Base-by-base conservation (phyloP, 768 basidiomycete species). In the Austroboletus eburneus region DNA sequence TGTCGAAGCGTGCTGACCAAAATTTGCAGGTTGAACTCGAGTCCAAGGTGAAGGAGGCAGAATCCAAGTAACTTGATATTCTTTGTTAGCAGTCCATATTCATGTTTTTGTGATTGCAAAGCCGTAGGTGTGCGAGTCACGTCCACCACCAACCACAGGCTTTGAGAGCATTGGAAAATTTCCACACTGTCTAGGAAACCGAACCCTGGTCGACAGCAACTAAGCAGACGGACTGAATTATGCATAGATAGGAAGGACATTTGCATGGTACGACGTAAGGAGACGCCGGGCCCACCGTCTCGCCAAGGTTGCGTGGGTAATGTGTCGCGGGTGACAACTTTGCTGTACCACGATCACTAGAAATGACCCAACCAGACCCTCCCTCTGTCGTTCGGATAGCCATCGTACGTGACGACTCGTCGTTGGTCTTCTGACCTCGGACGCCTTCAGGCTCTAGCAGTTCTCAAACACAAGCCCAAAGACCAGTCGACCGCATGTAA, bases 21-120 rank as follows among this genome's bases (percentile, higher is more conserved):
- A 2, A 43, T 46, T 34, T 54, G 34, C 58, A 64, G 63, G 59
- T 61, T 21, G 57, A 61, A 1, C 61, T 65, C 46, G 63, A 64
- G 59, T 53, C 59, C 49, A 55, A 57, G 42, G 50, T 57, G 50
- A 57, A 64, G 55, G 42, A 42, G 30, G 30, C 18, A 34, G 57
- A 55, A 22, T 29, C 61, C 45, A 63, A 57, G 55, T 59, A 57
- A 42, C 30, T 32, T 27, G n/a, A n/a, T 18, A 20, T 27, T 5
- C 34, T 34, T 20, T 36, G 2, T 39, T 8, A 20, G 7, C 17
- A 48, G 30, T 45, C 5, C 46, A 46, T 49, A 9, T 39, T 37
- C 18, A 35, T 40, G 17, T 14, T 14, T 25, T 36, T 6, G 23
- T 33, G 17, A 7, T 32, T n/a, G n/a, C n/a, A n/a, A n/a, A n/a